A percentile compares a stretch with the other conserved stretches of the same genome.
Evolutionary conservation across 2,329 filamentous ascomycete genomes (phyloP).

Genomic region (Pseudogymnoascus sp.): DNA sequence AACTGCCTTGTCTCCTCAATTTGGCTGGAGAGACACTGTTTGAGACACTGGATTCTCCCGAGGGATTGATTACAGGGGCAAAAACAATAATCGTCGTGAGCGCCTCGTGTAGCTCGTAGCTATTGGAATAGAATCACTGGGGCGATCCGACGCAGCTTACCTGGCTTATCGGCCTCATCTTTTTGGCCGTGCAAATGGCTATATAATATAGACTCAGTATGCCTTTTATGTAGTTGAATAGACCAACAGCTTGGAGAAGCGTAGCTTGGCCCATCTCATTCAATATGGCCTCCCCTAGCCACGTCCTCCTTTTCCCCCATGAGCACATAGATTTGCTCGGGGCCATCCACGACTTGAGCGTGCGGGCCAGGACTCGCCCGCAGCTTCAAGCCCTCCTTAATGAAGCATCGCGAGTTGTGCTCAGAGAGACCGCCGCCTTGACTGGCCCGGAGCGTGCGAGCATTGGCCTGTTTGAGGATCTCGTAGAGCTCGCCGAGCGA

Average conservation of each 20-base stretch:
- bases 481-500: background rate
- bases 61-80: background rate
- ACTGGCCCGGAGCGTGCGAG: background rate
- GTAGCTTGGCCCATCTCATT: background rate
- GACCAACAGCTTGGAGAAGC: background rate
- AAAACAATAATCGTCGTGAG: background rate
- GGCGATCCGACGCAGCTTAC: background rate
- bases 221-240: background rate
- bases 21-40: background rate
- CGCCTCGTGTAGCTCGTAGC: background rate
- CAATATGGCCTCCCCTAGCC: background rate
- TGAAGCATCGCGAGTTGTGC: background rate
- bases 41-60: background rate
- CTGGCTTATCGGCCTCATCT: background rate
- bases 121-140: background rate
- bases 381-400: background rate
- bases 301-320: background rate
- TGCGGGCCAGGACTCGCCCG: background rate
- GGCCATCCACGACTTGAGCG: background rate
- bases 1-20: background rate
- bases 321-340: background rate
- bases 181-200: background rate
- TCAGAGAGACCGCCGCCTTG: background rate
- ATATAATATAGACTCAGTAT: conserved; percentile 1
- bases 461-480: background rate